Conservation (phyloP, 495 filamentous ascomycete genomes). For the Trichoderma asperelloides region DNA sequence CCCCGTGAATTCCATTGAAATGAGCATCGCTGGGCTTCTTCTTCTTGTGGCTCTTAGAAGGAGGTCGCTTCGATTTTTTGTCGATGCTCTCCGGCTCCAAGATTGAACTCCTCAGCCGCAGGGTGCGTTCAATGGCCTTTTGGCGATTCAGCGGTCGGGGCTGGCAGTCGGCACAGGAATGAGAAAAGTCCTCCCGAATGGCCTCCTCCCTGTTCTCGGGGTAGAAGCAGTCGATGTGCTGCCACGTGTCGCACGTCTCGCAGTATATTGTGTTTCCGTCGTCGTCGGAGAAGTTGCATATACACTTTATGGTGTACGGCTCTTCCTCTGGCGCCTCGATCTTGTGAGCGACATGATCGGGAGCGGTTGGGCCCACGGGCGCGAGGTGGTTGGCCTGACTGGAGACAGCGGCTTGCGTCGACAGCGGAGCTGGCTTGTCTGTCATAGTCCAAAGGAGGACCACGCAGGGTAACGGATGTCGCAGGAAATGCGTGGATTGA, state of each 20-base stretch:
- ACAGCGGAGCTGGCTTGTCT: slow-evolving; percentile 64
- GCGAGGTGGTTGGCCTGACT: slow-evolving; percentile 32
- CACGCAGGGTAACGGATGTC: slow-evolving; percentile 32
- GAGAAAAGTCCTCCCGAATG: slow-evolving; percentile 53
- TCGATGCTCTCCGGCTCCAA: slow-evolving; percentile 47
- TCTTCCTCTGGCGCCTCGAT: slow-evolving; percentile 62
- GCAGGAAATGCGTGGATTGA: slow-evolving; percentile 28
- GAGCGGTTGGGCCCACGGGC: slow-evolving; percentile 44
- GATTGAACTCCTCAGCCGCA: slow-evolving; percentile 33
- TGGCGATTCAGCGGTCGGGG: slow-evolving; percentile 63
- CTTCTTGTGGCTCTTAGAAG: slow-evolving; percentile 67
- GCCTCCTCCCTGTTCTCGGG: slow-evolving; percentile 61
- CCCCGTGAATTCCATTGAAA: slow-evolving; percentile 35
- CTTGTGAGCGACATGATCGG: slow-evolving; percentile 52
- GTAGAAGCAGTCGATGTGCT: slow-evolving; percentile 95
- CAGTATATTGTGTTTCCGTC: slow-evolving; percentile 97
- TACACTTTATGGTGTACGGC: slow-evolving; percentile 95
- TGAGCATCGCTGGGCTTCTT: slow-evolving; percentile 50
- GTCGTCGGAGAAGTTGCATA: slow-evolving; percentile 85
- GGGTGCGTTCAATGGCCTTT: slow-evolving; percentile 56
- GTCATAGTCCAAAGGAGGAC: slow-evolving; percentile 80
- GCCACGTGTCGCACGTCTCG: slow-evolving; percentile 93
- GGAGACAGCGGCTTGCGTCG: slow-evolving; percentile 45
- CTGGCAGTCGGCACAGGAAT: slow-evolving; percentile 80
- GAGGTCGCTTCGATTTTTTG: slow-evolving; percentile 59